Conservation (phyloP, 495 filamentous ascomycete genomes). For the Xylaria palmicola region DNA sequence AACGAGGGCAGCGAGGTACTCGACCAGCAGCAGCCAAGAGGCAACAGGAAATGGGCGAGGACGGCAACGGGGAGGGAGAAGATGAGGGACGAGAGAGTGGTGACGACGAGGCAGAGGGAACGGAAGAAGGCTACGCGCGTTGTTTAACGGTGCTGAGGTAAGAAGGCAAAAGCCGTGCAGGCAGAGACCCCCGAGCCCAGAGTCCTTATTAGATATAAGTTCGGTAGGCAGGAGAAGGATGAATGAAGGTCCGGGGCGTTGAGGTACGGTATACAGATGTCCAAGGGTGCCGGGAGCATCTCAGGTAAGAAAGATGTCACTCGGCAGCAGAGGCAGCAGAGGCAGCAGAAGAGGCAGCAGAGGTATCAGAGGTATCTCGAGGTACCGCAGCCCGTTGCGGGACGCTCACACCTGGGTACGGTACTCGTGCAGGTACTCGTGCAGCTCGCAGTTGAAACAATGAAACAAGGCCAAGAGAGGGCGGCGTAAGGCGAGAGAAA, state of each 20-base stretch:
- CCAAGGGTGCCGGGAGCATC: background rate
- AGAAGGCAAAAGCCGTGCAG: constrained; percentile 3
- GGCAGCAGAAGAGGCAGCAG: too few relatives aligned
- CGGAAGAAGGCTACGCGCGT: constrained; percentile 12
- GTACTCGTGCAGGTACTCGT: background rate
- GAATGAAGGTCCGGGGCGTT: background rate
- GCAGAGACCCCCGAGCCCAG: too few relatives aligned
- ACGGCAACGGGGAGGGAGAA: background rate
- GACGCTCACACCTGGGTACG: background rate
- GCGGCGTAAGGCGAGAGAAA: constrained; percentile 12
- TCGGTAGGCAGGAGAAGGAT: background rate
- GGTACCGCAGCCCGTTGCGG: background rate
- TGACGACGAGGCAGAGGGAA: too few relatives aligned
- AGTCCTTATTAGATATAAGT: too few relatives aligned
- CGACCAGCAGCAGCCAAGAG: background rate
- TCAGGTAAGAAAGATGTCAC: background rate
- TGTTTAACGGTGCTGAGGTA: constrained; percentile 13
- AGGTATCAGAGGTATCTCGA: background rate
- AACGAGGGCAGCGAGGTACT: too few relatives aligned
- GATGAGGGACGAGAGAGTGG: background rate
- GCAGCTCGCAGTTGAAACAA: constrained; percentile 7
- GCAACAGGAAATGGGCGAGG: background rate
- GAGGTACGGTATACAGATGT: constrained; percentile 9
- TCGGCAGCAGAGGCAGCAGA: background rate
- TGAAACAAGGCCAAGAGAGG: constrained; percentile 11